Evolutionary conservation across 108 stramenopile species (phyloP), one percentile per base, ranked within the genome.

Genomic region (Cyclotella choctawhatcheeana): DNA sequence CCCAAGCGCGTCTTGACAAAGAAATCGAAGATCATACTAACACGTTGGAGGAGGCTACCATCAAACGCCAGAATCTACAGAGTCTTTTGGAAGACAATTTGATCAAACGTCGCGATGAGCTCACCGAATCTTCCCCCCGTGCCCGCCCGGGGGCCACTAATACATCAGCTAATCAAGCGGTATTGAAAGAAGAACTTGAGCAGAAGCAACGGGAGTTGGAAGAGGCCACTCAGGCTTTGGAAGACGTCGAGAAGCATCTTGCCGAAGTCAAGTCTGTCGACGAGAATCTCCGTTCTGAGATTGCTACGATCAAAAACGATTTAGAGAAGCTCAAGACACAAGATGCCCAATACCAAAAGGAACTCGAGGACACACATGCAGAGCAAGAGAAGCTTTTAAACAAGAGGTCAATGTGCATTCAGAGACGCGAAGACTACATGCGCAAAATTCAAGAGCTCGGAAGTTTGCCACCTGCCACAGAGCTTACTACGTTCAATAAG

Each of bases 381-480:
- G 52, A 71, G 30, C 84, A 89, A 47, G 93, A 96, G 73, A 81
- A 81, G 21, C 73, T 93, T 35, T 69, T 93, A 77, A 91, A 90
- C 71, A 96, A 97, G 90, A 85, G 94, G 71, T 90, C 93, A 32
- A 90, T 96, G 86, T 82, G 86, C 74, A 69, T 94, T 17, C 83
- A 87, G 25, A 93, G 93, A 68, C 85, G 94, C 14, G 96, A 97
- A 32, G 85, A 76, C 47, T 93, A 93, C 68, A 84, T 89, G 89
- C 67, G 93, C 18, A 94, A 96, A 76, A 97, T 98, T 40, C 93
- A 90, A 73, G 96, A 94, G 60, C 81, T 99, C 17, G 98, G 98
- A 26, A 84, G 93, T 2, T 82, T 98, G 30, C 97, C 98, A 3
- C 83, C 89, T 35, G 82, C 81, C 12, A 77, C 88, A 5, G 97